These are phyloP conservation scores for Microdochium paspali DNA, from an alignment of 2,329 filamentous ascomycete species.

Conservation along the genomic window DNA sequence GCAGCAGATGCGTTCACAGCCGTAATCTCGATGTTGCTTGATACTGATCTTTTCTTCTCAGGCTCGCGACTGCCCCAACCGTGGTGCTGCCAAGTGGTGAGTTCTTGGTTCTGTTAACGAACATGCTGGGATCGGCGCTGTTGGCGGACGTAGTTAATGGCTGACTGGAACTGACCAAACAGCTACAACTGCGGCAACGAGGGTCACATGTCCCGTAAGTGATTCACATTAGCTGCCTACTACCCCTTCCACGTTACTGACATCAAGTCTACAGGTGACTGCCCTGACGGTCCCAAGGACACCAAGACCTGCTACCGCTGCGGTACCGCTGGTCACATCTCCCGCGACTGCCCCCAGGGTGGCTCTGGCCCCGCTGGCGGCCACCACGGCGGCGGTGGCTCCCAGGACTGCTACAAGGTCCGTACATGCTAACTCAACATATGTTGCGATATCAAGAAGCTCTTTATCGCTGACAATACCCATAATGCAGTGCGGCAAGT, in stretches of 20 bases:
- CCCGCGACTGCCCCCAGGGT: conserved; percentile 67
- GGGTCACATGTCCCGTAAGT: conserved; percentile 57
- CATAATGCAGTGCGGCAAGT: conserved; percentile 65
- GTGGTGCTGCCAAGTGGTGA: conserved; percentile 74
- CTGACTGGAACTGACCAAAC: background rate
- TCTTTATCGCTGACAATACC: conserved; percentile 2
- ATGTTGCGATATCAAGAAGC: background rate
- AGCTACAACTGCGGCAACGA: conserved; percentile 36
- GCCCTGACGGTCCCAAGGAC: conserved; percentile 81
- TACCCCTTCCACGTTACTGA: no score
- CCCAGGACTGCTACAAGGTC: conserved; percentile 83
- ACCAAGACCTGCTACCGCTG: conserved; percentile 70
- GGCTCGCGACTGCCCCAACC: conserved; percentile 81
- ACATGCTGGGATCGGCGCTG: background rate
- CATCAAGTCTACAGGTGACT: conserved; percentile 65
- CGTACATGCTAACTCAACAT: conserved; percentile 5
- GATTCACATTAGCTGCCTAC: no score
- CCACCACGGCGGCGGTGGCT: conserved; percentile 35
- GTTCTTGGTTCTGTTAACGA: conserved; percentile 16
- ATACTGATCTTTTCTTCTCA: conserved; percentile 26
- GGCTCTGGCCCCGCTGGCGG: conserved; percentile 31
- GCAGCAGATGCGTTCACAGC: no score
- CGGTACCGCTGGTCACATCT: conserved; percentile 81
- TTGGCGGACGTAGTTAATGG: background rate
- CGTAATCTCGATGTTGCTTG: no score